Conservation (phyloP, 148 eudicot genomes). For the Rhododendron ovatum region DNA sequence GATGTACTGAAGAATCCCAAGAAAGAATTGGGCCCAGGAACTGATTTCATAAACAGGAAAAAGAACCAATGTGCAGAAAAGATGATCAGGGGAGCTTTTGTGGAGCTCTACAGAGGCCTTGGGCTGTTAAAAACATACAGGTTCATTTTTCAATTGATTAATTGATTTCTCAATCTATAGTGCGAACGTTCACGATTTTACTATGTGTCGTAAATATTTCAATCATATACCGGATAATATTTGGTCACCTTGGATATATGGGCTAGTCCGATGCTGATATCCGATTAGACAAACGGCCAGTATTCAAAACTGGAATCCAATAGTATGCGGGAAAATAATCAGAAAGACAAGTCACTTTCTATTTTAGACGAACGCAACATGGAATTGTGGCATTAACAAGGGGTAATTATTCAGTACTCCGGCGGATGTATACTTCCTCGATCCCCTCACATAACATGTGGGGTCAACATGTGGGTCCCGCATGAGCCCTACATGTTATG, state of each 20-base stretch:
- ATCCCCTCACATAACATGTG: too few relatives aligned
- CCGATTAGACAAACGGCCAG: not conserved
- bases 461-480: too few relatives aligned
- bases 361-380: not conserved
- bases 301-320: not conserved
- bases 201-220: too few relatives aligned
- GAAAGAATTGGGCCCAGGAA: conserved; percentile 40
- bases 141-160: conserved; percentile 19
- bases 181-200: too few relatives aligned
- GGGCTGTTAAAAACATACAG: conserved; percentile 85
- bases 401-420: too few relatives aligned
- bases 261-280: not conserved
- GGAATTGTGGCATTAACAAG: not conserved
- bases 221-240: not conserved
- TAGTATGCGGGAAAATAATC: not conserved
- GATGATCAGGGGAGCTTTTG: conserved; percentile 88
- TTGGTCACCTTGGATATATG: not conserved
- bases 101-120: conserved; percentile 88
- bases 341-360: not conserved
- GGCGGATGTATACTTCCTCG: too few relatives aligned
- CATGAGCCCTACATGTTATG: too few relatives aligned
- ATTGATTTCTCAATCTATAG: too few relatives aligned
- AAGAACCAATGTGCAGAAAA: conserved; percentile 89
- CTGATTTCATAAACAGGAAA: conserved; percentile 63
- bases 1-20: conserved; percentile 63